Base-by-base conservation (phyloP, 2,329 filamentous ascomycete species). In the Anthostomella pinea region DNA sequence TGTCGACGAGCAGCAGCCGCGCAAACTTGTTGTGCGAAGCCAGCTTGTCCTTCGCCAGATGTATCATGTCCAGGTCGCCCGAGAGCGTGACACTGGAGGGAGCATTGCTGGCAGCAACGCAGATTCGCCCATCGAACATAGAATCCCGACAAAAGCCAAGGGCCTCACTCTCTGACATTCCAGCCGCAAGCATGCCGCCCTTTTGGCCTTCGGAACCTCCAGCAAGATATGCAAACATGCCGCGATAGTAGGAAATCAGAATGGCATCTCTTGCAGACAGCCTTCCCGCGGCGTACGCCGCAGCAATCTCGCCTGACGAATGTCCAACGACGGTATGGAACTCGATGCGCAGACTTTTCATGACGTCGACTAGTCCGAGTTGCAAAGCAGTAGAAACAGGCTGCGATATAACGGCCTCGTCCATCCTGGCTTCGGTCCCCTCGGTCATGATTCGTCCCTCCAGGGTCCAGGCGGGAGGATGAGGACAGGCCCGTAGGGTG, bases 331-430 rank as follows among this genome's bases (percentile, higher is more conserved):
- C 57, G 1, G 57, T 54, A 23, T 57, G 55, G 14, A 62, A 60
- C 7, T 19, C n/a, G 6, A 62, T 39, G 2, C 45, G 44, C 3
- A 57, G 33, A 14, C 39, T 47, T 29, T 29, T 39, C 32, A 68
- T 39, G 3, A 67, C 39, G 16, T 65, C 54, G 2, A 67, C 53
- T 6, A 69, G 46, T 0, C 58, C 73, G 2, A 79, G 59, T 45
- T 79, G 76, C 1, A 80, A 26, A 0, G 74, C 73, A 0, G 74
- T 77, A 33, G 69, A 77, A 1, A 75, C 49, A 0, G 75, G 70
- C 43, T 79, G 75, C 0, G 69, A 65, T 15, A 75, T 45, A 3
- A 63, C 59, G 0, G 69, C 63, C 13, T 61, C 47, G 7, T 62
- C 25, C 0, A 72, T 47, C 3, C 51, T 43, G 5, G 63, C 66